phyloP scores from a whole-genome alignment of 1,139 yeast species.

The Blastobotrys buckinghamii region DNA sequence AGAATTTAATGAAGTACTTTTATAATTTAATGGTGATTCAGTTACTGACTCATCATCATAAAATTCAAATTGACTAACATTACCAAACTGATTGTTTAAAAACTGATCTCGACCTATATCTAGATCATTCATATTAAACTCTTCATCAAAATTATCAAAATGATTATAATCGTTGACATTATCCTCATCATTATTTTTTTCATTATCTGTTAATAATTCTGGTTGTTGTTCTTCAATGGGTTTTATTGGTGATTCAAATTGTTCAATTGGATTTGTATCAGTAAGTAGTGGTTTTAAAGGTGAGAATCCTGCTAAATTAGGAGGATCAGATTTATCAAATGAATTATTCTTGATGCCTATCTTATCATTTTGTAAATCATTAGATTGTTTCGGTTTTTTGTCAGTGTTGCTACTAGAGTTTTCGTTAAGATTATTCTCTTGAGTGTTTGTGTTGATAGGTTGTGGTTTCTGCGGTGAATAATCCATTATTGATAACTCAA shows the following conservation, averaged over 20 bases:
- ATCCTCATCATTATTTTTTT: not conserved
- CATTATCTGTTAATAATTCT: no score
- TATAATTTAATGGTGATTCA: not conserved
- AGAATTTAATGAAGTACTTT: not conserved
- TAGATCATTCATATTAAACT: not conserved
- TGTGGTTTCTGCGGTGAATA: not conserved
- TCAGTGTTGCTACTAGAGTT: not conserved
- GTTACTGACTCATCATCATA: not conserved
- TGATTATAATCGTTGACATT: not conserved
- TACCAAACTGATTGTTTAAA: no score
- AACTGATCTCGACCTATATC: no score
- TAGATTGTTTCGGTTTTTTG: not conserved
- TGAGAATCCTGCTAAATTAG: conserved; percentile 4
- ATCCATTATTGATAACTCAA: conserved; percentile 1
- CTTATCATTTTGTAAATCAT: no score
- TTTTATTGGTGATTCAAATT: no score
- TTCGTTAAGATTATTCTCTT: not conserved
- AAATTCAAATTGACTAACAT: not conserved
- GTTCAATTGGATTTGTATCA: not conserved
- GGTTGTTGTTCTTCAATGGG: not conserved
- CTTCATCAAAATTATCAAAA: not conserved
- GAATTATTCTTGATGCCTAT: conserved; percentile 1
- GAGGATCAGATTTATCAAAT: conserved; percentile 3
- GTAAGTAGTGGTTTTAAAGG: conserved; percentile 8
- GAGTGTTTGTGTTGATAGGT: not conserved